Evolutionary conservation across 306 rosid species (phyloP), one percentile per base, ranked within the genome.

Genomic region (Vicia sativa): DNA sequence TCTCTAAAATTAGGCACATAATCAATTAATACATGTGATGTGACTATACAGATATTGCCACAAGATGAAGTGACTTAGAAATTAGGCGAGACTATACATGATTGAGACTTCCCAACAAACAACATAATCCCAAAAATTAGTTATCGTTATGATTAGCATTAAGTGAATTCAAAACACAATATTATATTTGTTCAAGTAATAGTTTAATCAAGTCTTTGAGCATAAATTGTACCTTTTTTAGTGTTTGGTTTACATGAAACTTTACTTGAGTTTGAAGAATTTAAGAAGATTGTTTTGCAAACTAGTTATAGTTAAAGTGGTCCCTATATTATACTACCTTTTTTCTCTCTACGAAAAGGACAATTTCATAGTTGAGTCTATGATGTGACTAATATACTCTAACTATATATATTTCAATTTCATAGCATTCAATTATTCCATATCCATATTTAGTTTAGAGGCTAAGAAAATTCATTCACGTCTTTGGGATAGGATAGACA

Each of bases 221-320:
- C 6, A 13, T n/a, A 43, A 7, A 45, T 4, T 46, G 11, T 48
- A 48, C 11, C 26, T 18, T 48, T 48, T 52, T 52, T 25, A 25
- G 2, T 9, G 15, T 44, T 37, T 45, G 10, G 55, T 50, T 25
- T 29, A 77, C 50, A 21, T 9, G 45, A 29, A 52, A 78, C 79
- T 81, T 77, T 44, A 46, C 85, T 77, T 77, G 49, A 54, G 41
- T 59, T 60, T 19, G 50, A 77, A 81, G 85, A 77, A 77, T 76
- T 74, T 69, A 73, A 41, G 74, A 53, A 12, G 62, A 68, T 62
- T 78, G 62, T 72, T 62, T 42, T 43, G 60, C 66, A 74, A 78
- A 68, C 71, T 62, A 78, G 65, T 48, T 66, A 45, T 62, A 77
- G 59, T 49, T 15, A 57, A 48, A 7, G 15, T 44, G 46, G 52